Base-by-base conservation (phyloP, 176 grass and related monocot genomes). In the Carex pumila region DNA sequence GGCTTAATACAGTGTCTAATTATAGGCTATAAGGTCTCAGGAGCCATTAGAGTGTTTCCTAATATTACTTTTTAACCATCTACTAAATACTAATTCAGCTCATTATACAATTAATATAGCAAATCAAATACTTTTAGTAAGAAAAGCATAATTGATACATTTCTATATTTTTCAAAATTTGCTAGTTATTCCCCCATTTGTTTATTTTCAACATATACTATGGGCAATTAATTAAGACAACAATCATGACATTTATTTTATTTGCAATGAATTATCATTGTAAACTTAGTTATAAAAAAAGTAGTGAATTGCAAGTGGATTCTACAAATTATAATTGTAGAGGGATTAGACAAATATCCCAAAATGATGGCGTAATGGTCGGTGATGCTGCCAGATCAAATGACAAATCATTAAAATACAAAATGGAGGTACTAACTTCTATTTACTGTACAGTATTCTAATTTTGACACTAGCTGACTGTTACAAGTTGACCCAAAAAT, bases 361-460 rank as follows among this genome's bases (percentile, higher is more conserved):
- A 57, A 78, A 78, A 78, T 57, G 13, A 36, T 78, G 73, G 73
- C 73, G 73, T 57, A 36, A 78, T 78, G 73, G 25, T 34, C 52
- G 50, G 73, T 78, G 73, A 57, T 78, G 29, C 13, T 57, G 73
- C 73, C 29, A 57, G 73, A 75, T 75, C 71, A 75, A 75, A 71
- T 29, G 4, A 54, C 12, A 75, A 31, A 30, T 75, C 71, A 29
- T 54, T 30, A 75, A 75, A 30, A 39, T 39, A 39, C 37, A 39
- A 49, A 49, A 29, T 30, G 3, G 6, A 29, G 10, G 62, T 65
- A 5, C 62, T 14, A 65, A 29, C 62, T 17, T 68, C 65, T 68
- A 68, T 37, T 37, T 68, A 68, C 3, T 34, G 19, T 17, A 22
- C 9, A 37, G 4, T 67, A 36, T 43, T 71, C 8, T 71, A 71